Evolutionary conservation across 2,329 filamentous ascomycete species (phyloP), one percentile per base, ranked within the genome.

Genomic region (Stagonosporopsis rhizophila): DNA sequence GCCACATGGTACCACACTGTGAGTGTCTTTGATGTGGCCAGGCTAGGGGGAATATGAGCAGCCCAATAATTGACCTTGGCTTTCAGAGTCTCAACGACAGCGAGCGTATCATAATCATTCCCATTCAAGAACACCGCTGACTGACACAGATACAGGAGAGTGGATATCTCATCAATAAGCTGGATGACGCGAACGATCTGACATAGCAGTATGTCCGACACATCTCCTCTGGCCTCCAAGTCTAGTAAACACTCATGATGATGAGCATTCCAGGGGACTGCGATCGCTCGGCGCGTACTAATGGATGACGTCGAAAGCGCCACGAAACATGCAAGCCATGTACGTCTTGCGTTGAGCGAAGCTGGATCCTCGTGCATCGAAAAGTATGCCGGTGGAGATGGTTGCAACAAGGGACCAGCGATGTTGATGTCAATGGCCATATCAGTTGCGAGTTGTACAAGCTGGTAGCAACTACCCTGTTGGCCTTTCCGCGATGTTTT

Each of bases 391-490:
- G 47, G 58, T 1, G 68, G 65, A 39, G 68, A 63, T 5, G 68
- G 67, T 49, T 65, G 63, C 39, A 67, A 51, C 22, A 61, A 61
- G 25, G 52, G 47, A 14, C 68, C 68, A 8, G 63, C 68, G 9
- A 71, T 69, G 3, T 65, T 67, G 15, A 71, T 45, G n/a, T 71
- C 68, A 11, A 70, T 66, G 9, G 68, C 66, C 67, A 71, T 70
- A 17, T 71, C 68, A 9, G 60, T 55, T 47, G 68, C 68, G n/a
- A 70, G 50, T 46, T 69, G 67, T 9, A 69, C 38, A 35, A 70
- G 53, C 30, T 70, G 68, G 30, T 66, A 70, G 41, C 66, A 67
- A 48, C 67, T 69, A 15, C 55, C 62, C 35, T 67, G 64, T 20
- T 42, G 45, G 6, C 64, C 63, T 30, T 42, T 60, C 22, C 63